Conservation (phyloP, 257 asterid genomes). For the Verbena officinalis region DNA sequence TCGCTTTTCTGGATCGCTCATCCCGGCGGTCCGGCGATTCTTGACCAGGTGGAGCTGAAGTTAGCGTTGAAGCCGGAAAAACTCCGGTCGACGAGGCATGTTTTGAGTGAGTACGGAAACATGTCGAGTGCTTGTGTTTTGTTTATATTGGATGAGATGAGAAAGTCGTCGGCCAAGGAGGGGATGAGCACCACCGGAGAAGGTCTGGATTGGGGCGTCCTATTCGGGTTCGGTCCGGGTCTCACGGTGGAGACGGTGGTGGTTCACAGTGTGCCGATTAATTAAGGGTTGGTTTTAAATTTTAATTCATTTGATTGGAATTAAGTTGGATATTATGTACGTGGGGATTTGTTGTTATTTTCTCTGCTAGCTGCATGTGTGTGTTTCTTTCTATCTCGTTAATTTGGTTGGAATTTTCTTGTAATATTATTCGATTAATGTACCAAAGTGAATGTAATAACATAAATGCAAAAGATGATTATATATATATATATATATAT, state of each 20-base stretch:
- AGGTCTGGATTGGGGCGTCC: conserved; percentile 76
- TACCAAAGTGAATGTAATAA: conserved; percentile 1
- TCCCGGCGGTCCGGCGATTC: conserved; percentile 76
- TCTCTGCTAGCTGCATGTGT: no score
- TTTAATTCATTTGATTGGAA: not conserved
- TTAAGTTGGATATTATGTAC: not conserved
- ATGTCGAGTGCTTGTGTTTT: conserved; percentile 71
- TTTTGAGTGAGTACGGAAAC: conserved; percentile 64
- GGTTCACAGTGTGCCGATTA: conserved; percentile 52
- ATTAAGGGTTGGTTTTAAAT: not conserved
- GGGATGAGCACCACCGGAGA: conserved; percentile 65
- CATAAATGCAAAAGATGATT: no score
- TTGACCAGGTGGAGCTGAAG: conserved; percentile 62
- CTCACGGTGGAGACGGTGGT: conserved; percentile 76
- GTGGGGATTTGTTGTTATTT: not conserved
- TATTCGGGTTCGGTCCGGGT: conserved; percentile 80
- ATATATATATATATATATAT: no score
- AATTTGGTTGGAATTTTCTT: not conserved
- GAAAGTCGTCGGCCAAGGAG: conserved; percentile 57
- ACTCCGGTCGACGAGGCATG: conserved; percentile 52
- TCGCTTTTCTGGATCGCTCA: conserved; percentile 69
- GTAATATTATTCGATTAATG: not conserved
- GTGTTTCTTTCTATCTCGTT: no score
- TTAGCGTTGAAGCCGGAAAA: conserved; percentile 53
- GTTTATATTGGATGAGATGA: conserved; percentile 70